These are phyloP conservation scores for Ceratobasidium sp. DNA, from an alignment of 1,284 basidiomycete species.

Conservation along the genomic window DNA sequence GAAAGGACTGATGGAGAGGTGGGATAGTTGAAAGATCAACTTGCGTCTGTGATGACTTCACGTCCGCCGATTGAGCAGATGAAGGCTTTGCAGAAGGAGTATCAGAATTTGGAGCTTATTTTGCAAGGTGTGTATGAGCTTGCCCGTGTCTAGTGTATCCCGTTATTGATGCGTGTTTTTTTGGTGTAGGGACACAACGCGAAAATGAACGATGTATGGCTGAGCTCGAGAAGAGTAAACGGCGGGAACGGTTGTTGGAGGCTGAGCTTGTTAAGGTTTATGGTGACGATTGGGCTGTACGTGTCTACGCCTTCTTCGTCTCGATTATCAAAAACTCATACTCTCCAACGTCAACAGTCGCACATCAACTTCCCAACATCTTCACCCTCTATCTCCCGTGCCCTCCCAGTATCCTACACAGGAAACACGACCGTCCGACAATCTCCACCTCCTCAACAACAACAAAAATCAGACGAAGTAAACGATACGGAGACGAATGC, in stretches of 20 bases:
- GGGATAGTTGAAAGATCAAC: conserved; percentile 42
- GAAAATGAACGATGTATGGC: conserved; percentile 50
- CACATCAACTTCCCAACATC: conserved; percentile 12
- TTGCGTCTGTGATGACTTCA: conserved; percentile 33
- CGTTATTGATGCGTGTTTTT: conserved; percentile 6
- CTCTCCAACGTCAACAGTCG: conserved; percentile 3
- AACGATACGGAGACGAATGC: background rate
- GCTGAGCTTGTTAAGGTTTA: conserved; percentile 46
- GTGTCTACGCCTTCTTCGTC: background rate
- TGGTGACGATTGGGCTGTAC: conserved; percentile 48
- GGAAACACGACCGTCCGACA: conserved; percentile 21
- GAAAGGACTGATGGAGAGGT: background rate
- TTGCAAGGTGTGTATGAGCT: conserved; percentile 27
- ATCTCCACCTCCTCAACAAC: conserved; percentile 25
- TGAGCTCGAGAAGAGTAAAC: conserved; percentile 48
- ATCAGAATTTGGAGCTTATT: conserved; percentile 47
- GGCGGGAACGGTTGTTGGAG: conserved; percentile 48
- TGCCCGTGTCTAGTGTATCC: background rate
- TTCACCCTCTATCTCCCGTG: conserved; percentile 35
- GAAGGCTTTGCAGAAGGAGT: conserved; percentile 47
- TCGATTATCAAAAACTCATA: background rate
- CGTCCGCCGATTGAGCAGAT: conserved; percentile 47
- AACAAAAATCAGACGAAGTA: conserved; percentile 13
- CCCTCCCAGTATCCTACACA: conserved; percentile 16
- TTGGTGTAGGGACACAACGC: conserved; percentile 46